phyloP scores from a whole-genome alignment of 2,329 filamentous ascomycete genomes.

The Arthroderma sp. region DNA sequence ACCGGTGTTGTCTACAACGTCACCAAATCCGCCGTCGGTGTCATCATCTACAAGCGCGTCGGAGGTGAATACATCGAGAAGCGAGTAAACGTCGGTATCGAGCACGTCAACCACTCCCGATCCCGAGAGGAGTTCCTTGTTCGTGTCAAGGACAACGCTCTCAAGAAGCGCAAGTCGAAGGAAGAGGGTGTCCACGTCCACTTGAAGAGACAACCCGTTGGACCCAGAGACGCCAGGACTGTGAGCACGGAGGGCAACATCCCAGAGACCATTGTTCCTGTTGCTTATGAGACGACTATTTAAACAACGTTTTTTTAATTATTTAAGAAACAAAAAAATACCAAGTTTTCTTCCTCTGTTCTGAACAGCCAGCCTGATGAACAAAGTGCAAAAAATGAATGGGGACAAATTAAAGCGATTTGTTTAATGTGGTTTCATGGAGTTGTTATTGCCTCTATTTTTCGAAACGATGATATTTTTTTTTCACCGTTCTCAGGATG shows the following conservation, averaged over 20 bases:
- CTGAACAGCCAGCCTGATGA: neutral
- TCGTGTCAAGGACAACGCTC: conserved; percentile 93
- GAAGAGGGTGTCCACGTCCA: conserved; percentile 71
- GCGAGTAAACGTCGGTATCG: conserved; percentile 97
- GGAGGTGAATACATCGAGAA: conserved; percentile 99
- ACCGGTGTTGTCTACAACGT: conserved; percentile 98
- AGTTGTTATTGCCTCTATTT: too few relatives aligned
- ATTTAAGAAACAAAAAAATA: conserved; percentile 4
- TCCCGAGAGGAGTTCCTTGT: conserved; percentile 93
- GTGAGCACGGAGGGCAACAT: conserved; percentile 69
- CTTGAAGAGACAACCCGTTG: conserved; percentile 79
- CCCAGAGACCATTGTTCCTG: conserved; percentile 80
- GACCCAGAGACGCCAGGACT: conserved; percentile 67
- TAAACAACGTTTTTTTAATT: conserved; percentile 38
- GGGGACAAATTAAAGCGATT: too few relatives aligned
- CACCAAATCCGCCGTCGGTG: conserved; percentile 90
- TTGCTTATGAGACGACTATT: conserved; percentile 97
- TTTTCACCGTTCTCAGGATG: too few relatives aligned
- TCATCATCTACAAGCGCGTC: conserved; percentile 99
- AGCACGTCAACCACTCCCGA: conserved; percentile 90
- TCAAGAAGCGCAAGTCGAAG: conserved; percentile 87
- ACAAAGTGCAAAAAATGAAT: too few relatives aligned
- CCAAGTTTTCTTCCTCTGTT: neutral
- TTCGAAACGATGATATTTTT: too few relatives aligned
- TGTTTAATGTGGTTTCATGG: too few relatives aligned